Conservation (phyloP, 106 monocot genomes). For the Platanthera guangdongensis region DNA sequence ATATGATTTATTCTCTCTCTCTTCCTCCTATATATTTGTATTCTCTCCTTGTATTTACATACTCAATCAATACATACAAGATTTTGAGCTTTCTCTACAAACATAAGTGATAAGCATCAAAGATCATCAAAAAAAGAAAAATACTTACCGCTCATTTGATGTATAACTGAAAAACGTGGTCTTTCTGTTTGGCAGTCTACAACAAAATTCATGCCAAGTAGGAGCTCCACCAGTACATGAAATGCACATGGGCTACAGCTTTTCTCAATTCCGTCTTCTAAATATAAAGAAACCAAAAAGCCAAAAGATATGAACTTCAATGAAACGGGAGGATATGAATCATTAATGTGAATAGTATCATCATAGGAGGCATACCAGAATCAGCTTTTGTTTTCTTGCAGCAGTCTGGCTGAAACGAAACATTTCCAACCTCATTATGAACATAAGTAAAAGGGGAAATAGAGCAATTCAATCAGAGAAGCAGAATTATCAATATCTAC, state of each 20-base stretch:
- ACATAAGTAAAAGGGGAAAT: too few species aligned
- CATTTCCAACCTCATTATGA: background rate
- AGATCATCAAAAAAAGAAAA: background rate
- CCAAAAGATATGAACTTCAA: background rate
- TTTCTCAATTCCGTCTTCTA: conserved; percentile 16
- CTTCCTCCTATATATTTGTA: too few species aligned
- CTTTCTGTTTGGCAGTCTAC: conserved; percentile 24
- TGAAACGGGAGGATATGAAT: too few species aligned
- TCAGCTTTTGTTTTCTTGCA: conserved; percentile 10
- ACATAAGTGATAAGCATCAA: background rate
- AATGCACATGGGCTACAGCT: conserved; percentile 25
- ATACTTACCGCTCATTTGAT: conserved; percentile 53
- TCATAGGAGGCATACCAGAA: conserved; percentile 21
- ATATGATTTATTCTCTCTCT: too few species aligned
- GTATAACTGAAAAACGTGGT: conserved; percentile 28
- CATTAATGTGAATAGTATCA: background rate
- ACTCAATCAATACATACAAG: too few species aligned
- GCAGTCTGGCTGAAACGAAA: conserved; percentile 40
- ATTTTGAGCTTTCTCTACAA: too few species aligned
- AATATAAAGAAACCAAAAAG: background rate
- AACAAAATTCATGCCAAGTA: conserved; percentile 55
- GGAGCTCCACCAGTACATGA: conserved; percentile 44
- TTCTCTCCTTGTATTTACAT: too few species aligned
- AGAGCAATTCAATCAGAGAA: too few species aligned
- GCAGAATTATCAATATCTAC: too few species aligned